phyloP scores from a whole-genome alignment of 495 filamentous ascomycete species.

The Aspergillus cristatus region DNA sequence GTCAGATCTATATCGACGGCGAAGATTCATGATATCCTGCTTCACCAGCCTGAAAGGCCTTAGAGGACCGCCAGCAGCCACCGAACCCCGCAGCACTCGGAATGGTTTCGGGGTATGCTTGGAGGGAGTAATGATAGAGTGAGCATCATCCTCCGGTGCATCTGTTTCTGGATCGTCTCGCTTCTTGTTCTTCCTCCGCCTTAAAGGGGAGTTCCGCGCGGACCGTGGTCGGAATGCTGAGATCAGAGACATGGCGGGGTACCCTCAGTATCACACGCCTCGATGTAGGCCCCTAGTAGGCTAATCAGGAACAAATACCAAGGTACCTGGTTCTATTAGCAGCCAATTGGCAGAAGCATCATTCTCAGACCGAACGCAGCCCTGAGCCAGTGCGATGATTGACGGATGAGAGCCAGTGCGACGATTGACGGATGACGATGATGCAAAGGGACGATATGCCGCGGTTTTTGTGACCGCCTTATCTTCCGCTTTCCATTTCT shows the following conservation, averaged over 20 bases:
- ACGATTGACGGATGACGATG: too few species aligned
- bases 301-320: too few species aligned
- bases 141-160: slow-evolving; percentile 19
- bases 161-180: slow-evolving; percentile 4
- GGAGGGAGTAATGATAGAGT: slow-evolving; percentile 33
- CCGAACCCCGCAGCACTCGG: slow-evolving; percentile 24
- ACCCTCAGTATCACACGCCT: not conserved
- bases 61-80: slow-evolving; percentile 32
- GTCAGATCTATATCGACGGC: slow-evolving; percentile 51
- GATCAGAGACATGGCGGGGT: slow-evolving; percentile 21
- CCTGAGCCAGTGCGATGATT: too few species aligned
- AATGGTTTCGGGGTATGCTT: slow-evolving; percentile 33
- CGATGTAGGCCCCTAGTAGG: not conserved
- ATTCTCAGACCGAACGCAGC: too few species aligned
- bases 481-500: not conserved
- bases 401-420: too few species aligned
- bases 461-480: slow-evolving; percentile 1
- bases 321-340: too few species aligned
- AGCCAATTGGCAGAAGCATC: too few species aligned
- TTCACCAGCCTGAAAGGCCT: slow-evolving; percentile 54
- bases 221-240: slow-evolving; percentile 31
- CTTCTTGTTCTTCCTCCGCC: slow-evolving; percentile 12
- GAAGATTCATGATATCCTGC: slow-evolving; percentile 49
- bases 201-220: slow-evolving; percentile 16
- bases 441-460: slow-evolving; percentile 22